Base-by-base conservation (phyloP, 805 yeast genomes). In the Ogataea polymorpha region DNA sequence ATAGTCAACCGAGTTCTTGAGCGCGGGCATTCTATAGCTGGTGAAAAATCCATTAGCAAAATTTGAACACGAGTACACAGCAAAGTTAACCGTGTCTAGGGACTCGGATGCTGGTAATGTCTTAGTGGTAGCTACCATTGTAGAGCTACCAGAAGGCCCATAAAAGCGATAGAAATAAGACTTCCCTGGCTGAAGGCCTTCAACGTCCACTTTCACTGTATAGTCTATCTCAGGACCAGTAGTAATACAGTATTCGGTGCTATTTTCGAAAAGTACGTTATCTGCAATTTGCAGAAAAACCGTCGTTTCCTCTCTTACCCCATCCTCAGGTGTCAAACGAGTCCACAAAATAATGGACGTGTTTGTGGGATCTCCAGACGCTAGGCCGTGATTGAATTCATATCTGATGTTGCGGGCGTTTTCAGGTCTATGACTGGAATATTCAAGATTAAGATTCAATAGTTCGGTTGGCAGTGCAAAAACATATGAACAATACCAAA, bases 31-130 rank as follows among this genome's bases (percentile, higher is more conserved):
- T 12, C 39, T 37, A 29, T 54, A 54, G 6, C 54, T 43, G 14
- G 55, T 54, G 36, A 54, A 55, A 36, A 45, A 54, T 14, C 59
- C 58, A 17, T 51, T 49, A 6, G 59, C 55, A 39, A 44, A 54
- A 23, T 54, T 55, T 12, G 57, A 46, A 35, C 59, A 55, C 9
- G 58, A 52, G 35, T 52, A 54, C 14, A 55, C 53, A 11, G 53
- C 55, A 6, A 55, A 39, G 21, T 21, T 42, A 15, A 52, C 13
- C 11, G 44, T 43, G 18, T 42, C 45, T 12, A 30, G 10, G 13
- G 46, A 45, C 17, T 54, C 44, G 7, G 28, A 32, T 9, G 18
- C 24, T n/a, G 59, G 59, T 6, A 54, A 32, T 4, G 59, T 53
- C 24, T 43, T 45, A 16, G 59, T 51, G 11, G 39, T 21, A 8